These are phyloP conservation scores for Meyerozyma guilliermondii DNA, from an alignment of 1,139 yeast species.

Conservation along the genomic window DNA sequence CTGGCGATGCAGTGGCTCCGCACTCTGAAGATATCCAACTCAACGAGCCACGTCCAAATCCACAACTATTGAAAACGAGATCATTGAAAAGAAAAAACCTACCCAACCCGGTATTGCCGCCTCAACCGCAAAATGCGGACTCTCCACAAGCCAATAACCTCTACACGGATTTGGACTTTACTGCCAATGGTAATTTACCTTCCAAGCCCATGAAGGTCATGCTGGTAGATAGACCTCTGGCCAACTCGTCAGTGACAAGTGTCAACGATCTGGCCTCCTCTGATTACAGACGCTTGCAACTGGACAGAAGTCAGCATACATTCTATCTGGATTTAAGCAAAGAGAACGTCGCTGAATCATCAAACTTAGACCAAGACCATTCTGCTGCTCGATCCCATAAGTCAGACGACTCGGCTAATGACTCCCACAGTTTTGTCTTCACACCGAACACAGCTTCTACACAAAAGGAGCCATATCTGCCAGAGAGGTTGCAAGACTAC, in stretches of 20 bases:
- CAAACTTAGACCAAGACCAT: not conserved
- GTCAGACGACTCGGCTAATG: constrained; percentile 9
- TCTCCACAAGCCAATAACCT: constrained; percentile 13
- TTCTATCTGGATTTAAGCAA: not conserved
- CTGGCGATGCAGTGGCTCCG: constrained; percentile 5
- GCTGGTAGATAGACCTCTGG: constrained; percentile 18
- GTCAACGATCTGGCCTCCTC: constrained; percentile 1
- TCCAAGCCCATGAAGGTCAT: constrained; percentile 39
- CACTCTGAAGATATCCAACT: constrained; percentile 12
- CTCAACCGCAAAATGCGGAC: constrained; percentile 11
- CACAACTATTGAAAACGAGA: constrained; percentile 20
- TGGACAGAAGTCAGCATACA: not conserved
- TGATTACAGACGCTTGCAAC: not conserved
- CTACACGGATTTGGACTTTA: constrained; percentile 37
- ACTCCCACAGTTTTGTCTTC: constrained; percentile 32
- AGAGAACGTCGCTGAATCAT: not conserved
- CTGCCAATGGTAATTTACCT: constrained; percentile 41
- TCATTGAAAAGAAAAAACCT: constrained; percentile 23
- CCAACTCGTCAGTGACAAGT: constrained; percentile 1
- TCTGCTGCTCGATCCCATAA: not conserved
- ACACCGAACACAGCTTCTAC: constrained; percentile 3
- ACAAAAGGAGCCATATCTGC: constrained; percentile 9
- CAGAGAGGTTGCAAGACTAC: constrained; percentile 19
- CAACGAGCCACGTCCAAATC: constrained; percentile 21
- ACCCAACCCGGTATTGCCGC: constrained; percentile 22